Evolutionary conservation across 2,329 filamentous ascomycete species (phyloP), one percentile per base, ranked within the genome.

Genomic region (Colletotrichum euphorbiae): DNA sequence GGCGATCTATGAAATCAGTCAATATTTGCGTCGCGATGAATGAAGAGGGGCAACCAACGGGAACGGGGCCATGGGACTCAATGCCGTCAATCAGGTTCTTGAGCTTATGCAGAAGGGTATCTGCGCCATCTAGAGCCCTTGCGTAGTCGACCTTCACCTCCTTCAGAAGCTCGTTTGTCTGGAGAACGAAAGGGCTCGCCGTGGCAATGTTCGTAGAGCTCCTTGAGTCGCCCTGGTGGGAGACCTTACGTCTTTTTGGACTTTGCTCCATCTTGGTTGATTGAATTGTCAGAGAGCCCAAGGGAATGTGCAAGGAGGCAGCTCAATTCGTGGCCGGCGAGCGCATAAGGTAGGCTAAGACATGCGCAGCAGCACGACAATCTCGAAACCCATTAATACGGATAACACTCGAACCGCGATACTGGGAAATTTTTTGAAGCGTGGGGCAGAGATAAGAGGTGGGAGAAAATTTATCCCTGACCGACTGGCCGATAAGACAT

Each of bases 111-210:
- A 90, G 73, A 3, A 84, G 79, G 19, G 77, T 77, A 56, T 89
- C 83, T 5, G 84, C 82, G 9, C 80, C 82, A 2, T 81, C 76
- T 60, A 89, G 80, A 13, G 81, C 75, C 68, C 81, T 82, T 38
- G 73, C 74, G 72, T 88, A 86, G 74, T 89, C 83, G 21, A 88
- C 74, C 62, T 81, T 83, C 65, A 84, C 81, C 69, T 88, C 84
- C 66, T 82, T 83, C 67, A 90, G 75, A 17, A 90, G 79, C 75
- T 90, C 87, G 51, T 89, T 85, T 3, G 87, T 86, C 76, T 89
- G 85, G 56, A 90, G 76, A 54, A 87, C 80, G 71, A 89, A 89
- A 38, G 85, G 83, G 75, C 84, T 87, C 15, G 85, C 81, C 8
- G 83, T 80, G 36, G 82, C 80, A 50, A 84, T 74, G 19, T 78